These are phyloP conservation scores for Kregervanrija delftensis DNA, from an alignment of 805 yeast genomes.

Conservation along the genomic window DNA sequence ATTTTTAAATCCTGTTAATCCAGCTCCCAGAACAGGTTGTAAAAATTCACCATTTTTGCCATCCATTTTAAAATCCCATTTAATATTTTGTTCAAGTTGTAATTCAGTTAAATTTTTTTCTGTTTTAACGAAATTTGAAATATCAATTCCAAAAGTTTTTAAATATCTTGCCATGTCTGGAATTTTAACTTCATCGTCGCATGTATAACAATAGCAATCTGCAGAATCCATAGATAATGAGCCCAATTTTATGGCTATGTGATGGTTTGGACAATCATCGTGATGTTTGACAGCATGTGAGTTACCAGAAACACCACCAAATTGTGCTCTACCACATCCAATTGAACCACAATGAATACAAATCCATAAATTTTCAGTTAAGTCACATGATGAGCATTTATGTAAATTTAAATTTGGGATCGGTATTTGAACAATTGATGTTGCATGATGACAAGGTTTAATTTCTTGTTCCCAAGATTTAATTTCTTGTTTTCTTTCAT, in stretches of 20 bases:
- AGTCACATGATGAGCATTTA: conserved; percentile 52
- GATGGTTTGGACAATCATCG: conserved; percentile 47
- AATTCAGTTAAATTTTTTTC: conserved; percentile 86
- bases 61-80: conserved; percentile 86
- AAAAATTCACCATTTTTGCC: conserved; percentile 62
- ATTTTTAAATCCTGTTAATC: conserved; percentile 78
- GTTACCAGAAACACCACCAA: conserved; percentile 91
- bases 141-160: conserved; percentile 60
- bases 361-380: conserved; percentile 81
- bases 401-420: conserved; percentile 26
- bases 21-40: conserved; percentile 64
- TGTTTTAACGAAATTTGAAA: conserved; percentile 51
- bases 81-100: conserved; percentile 86
- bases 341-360: conserved; percentile 86
- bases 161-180: conserved; percentile 46
- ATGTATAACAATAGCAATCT: conserved; percentile 82
- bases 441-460: conserved; percentile 70
- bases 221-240: conserved; percentile 73
- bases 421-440: conserved; percentile 38
- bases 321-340: conserved; percentile 93
- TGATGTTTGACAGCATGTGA: conserved; percentile 82
- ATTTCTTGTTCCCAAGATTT: conserved; percentile 91
- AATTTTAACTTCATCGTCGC: conserved; percentile 85
- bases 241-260: conserved; percentile 86
- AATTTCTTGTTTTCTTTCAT: conserved; percentile 57